Percentiles rank a stretch among this genome's conserved stretches.
Evolutionary conservation across 768 basidiomycete species (phyloP).

Genomic region (Macrolepiota dolichaula): DNA sequence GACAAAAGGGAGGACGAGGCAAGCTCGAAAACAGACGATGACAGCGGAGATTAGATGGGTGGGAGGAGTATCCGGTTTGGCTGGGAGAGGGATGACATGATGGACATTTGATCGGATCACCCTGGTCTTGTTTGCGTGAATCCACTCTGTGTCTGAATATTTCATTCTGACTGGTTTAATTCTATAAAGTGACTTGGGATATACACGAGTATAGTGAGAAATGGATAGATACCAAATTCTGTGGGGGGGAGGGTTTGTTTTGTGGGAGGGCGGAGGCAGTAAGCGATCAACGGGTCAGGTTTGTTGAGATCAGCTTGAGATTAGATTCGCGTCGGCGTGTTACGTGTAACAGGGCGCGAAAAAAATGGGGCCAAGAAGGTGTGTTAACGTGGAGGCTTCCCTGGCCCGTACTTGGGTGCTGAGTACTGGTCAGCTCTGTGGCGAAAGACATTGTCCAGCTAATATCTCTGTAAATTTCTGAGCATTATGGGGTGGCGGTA

Average conservation of each 20-base stretch:
- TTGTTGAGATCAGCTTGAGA: constrained; percentile 6
- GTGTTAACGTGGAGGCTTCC: neutral
- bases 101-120: constrained; percentile 11
- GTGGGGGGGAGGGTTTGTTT: neutral
- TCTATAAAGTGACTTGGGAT: neutral
- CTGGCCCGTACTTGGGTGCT: neutral
- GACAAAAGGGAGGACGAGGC: neutral
- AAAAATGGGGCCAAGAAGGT: neutral
- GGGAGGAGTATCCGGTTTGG: constrained; percentile 9
- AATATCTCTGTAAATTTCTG: neutral
- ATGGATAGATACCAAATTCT: neutral
- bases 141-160: neutral
- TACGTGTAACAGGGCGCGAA: constrained; percentile 1
- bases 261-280: neutral
- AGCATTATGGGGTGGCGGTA: neutral
- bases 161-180: neutral
- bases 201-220: no score
- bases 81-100: constrained; percentile 3
- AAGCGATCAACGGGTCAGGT: neutral
- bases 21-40: constrained; percentile 1
- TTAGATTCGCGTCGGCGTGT: constrained; percentile 4
- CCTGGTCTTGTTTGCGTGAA: neutral
- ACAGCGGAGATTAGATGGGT: constrained; percentile 12
- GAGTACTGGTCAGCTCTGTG: neutral
- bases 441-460: neutral